Conservation (phyloP, 1,284 basidiomycete genomes). For the Tilletia indica region DNA sequence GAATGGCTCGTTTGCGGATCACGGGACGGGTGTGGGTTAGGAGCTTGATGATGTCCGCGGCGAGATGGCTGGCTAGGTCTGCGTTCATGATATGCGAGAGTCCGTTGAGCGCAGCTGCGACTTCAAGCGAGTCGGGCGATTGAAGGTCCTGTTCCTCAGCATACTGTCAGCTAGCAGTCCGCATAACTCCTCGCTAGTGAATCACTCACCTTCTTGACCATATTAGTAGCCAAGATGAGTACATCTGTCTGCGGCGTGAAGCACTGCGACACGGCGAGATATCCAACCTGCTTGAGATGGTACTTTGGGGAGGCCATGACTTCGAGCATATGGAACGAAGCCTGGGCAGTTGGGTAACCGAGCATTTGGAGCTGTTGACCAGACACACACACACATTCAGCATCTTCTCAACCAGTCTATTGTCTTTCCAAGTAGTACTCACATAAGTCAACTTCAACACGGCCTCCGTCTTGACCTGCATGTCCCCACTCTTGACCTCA, state of each 20-base stretch:
- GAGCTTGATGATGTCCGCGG: slow-evolving; percentile 80
- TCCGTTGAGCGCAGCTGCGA: slow-evolving; percentile 79
- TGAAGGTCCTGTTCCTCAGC: slow-evolving; percentile 69
- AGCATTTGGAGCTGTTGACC: slow-evolving; percentile 72
- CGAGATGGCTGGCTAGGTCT: slow-evolving; percentile 83
- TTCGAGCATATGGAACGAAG: slow-evolving; percentile 77
- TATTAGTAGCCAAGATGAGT: slow-evolving; percentile 93
- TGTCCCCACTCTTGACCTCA: slow-evolving; percentile 89
- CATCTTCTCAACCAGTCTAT: background rate
- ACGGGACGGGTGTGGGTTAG: slow-evolving; percentile 75
- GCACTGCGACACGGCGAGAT: slow-evolving; percentile 88
- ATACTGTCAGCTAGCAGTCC: no score
- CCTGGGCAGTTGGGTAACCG: slow-evolving; percentile 63
- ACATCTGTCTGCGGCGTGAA: slow-evolving; percentile 94
- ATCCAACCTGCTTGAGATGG: slow-evolving; percentile 92
- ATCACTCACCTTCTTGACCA: slow-evolving; percentile 83
- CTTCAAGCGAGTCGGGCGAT: slow-evolving; percentile 69
- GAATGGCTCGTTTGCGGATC: slow-evolving; percentile 68
- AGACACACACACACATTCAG: background rate
- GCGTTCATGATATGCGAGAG: slow-evolving; percentile 83
- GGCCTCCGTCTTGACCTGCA: slow-evolving; percentile 92
- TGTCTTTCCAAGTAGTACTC: slow-evolving; percentile 52
- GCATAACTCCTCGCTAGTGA: no score
- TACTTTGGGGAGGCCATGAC: slow-evolving; percentile 91
- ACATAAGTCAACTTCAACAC: slow-evolving; percentile 96